phyloP scores from a whole-genome alignment of 2,329 filamentous ascomycete genomes.

The Stemphylium lycopersici region DNA sequence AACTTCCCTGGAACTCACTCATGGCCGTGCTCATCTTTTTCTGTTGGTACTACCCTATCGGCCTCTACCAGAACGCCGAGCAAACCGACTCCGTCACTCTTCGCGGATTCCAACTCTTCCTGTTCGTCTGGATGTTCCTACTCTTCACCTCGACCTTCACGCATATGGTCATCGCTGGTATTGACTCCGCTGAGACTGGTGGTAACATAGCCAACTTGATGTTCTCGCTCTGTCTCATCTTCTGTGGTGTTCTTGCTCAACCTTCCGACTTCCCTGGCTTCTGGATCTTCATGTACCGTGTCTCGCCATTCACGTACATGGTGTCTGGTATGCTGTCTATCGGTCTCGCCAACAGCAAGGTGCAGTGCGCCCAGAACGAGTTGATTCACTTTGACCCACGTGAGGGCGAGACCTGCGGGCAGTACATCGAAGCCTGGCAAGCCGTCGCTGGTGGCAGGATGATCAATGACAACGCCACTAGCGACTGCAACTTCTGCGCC shows the following conservation, averaged over 20 bases:
- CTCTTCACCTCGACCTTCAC: constrained; percentile 84
- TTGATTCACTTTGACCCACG: constrained; percentile 70
- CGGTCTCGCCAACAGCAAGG: constrained; percentile 69
- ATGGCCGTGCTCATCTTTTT: constrained; percentile 79
- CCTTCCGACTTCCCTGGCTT: constrained; percentile 70
- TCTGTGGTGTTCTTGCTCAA: constrained; percentile 74
- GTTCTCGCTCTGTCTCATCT: constrained; percentile 75
- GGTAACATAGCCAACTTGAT: constrained; percentile 77
- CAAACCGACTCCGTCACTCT: constrained; percentile 66
- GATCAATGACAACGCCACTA: constrained; percentile 38
- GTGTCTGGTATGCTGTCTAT: constrained; percentile 73
- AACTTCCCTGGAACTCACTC: constrained; percentile 82
- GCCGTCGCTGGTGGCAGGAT: constrained; percentile 46
- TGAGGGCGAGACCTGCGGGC: constrained; percentile 49
- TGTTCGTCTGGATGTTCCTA: constrained; percentile 76
- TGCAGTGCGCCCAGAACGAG: constrained; percentile 74
- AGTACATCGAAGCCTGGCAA: constrained; percentile 49
- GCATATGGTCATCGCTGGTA: constrained; percentile 75
- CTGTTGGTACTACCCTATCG: constrained; percentile 86
- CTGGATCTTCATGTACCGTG: constrained; percentile 85
- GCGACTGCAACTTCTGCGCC: constrained; percentile 51
- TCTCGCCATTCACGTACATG: constrained; percentile 84
- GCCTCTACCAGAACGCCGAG: constrained; percentile 73
- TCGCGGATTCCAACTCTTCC: constrained; percentile 79
- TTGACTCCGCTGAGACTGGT: constrained; percentile 75